Evolutionary conservation across 1,139 yeast species (phyloP).

Genomic region (Arxiozyma bovina): DNA sequence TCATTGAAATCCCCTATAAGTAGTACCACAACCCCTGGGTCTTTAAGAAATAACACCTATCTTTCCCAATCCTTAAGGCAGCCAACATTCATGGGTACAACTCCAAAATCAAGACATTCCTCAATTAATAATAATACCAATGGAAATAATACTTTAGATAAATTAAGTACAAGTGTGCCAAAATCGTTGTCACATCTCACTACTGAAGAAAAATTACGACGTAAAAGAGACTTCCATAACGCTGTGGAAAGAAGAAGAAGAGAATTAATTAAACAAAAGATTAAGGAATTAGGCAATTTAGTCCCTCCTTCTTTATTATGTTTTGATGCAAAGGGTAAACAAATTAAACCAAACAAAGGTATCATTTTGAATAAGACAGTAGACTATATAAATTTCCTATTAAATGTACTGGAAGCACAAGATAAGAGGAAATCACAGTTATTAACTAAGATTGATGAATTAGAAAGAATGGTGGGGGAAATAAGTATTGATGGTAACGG

Average conservation of each 20-base stretch:
- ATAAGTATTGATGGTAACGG: background rate
- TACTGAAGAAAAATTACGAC: conserved; percentile 60
- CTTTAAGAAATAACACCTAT: conserved; percentile 23
- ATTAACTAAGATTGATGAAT: conserved; percentile 31
- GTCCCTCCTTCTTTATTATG: conserved; percentile 64
- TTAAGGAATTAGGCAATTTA: conserved; percentile 59
- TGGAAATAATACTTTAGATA: conserved; percentile 4
- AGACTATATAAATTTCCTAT: conserved; percentile 53
- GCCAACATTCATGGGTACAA: conserved; percentile 12
- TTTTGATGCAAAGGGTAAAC: conserved; percentile 46
- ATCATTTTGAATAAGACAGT: conserved; percentile 60
- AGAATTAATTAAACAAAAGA: conserved; percentile 66
- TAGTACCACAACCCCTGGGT: conserved; percentile 20
- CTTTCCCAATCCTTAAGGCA: conserved; percentile 25
- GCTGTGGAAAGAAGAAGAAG: conserved; percentile 76
- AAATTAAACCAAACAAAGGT: conserved; percentile 64
- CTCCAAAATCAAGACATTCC: conserved; percentile 20
- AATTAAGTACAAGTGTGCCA: conserved; percentile 16
- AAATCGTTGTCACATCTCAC: conserved; percentile 33
- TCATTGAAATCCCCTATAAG: conserved; percentile 4
- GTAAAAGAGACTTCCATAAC: conserved; percentile 70
- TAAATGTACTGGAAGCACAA: conserved; percentile 37
- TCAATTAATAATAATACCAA: conserved; percentile 13
- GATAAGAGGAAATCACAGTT: conserved; percentile 33
- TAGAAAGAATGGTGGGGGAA: conserved; percentile 18